phyloP scores from a whole-genome alignment of 495 filamentous ascomycete genomes.

The Trichocladium antarcticum region DNA sequence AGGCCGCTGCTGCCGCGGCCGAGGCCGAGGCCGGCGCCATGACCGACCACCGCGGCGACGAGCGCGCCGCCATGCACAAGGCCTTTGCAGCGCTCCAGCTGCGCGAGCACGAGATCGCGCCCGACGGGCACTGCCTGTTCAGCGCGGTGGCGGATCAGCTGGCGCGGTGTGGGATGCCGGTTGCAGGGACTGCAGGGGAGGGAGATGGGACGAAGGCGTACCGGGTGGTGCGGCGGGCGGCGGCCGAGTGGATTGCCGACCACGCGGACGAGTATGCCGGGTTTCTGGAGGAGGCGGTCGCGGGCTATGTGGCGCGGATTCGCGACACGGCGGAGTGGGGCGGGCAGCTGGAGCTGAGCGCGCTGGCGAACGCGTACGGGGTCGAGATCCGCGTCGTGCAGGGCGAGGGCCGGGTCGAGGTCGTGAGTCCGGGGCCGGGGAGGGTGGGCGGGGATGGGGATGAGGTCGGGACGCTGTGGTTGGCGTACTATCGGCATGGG shows the following conservation, averaged over 20 bases:
- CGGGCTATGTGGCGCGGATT: constrained; percentile 63
- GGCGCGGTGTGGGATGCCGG: constrained; percentile 30
- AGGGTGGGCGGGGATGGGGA: constrained; percentile 13
- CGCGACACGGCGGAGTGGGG: constrained; percentile 92
- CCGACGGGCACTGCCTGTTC: constrained; percentile 96
- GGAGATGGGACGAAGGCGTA: constrained; percentile 29
- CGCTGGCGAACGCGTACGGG: constrained; percentile 70
- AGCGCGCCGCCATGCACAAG: constrained; percentile 56
- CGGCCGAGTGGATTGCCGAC: constrained; percentile 45
- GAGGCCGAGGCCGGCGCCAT: constrained; percentile 61
- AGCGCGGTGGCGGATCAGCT: constrained; percentile 83
- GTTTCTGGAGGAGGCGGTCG: constrained; percentile 71
- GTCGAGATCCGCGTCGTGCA: constrained; percentile 81
- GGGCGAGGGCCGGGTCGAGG: constrained; percentile 69
- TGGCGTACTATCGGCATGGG: constrained; percentile 88
- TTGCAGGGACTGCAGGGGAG: constrained; percentile 10
- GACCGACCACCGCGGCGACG: constrained; percentile 61
- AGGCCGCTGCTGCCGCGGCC: constrained; percentile 54
- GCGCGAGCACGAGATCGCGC: constrained; percentile 65
- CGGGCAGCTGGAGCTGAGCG: constrained; percentile 78
- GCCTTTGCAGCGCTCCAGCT: constrained; percentile 52
- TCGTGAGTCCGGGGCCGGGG: constrained; percentile 43
- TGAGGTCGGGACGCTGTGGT: constrained; percentile 52
- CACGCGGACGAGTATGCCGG: constrained; percentile 47
- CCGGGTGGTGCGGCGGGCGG: constrained; percentile 41